Evolutionary conservation across 2,329 filamentous ascomycete species (phyloP), one percentile per base, ranked within the genome.

Genomic region (Pyricularia grisea): DNA sequence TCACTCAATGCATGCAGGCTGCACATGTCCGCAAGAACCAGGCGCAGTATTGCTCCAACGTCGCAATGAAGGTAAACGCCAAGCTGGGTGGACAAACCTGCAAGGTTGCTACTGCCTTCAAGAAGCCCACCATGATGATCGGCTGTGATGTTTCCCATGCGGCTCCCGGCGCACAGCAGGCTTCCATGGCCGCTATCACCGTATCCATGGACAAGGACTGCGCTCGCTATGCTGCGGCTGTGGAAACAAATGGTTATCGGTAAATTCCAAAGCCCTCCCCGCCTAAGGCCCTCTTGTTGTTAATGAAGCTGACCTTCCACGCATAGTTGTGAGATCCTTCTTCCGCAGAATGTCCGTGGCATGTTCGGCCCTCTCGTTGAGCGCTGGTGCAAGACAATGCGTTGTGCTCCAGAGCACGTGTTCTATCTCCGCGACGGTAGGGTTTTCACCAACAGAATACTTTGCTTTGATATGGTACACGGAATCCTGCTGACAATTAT

Each of bases 11-110:
- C 71, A 76, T 98, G n/a, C 89, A 93, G 72, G 81, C 83, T 2
- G 80, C 81, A 0, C 90, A 96, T 70, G 91, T 94, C 0, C 74
- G 81, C 55, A 90, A 90, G 76, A 87, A 86, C 20, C 87, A 91
- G 27, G 85, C 85, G 0, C 95, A 99, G 74, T 98, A 98, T 79
- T 90, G 92, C 74, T 95, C 92, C 0, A 99, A 99, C 71, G 93
- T 99, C 0, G 87, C 89, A 72, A 95, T 99, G 92, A 99, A 99
- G 81, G 88, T 99, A 72, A 98, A 99, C 74, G 91, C 92, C 3
- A 99, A 99, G 81, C 85, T 99, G 2, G 95, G 95, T 17, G 95
- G 95, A 6, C 85, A 87, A 0, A 97, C 93, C 0, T 89, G 79
- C 27, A 75, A 78, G 69, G 30, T 64, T 61, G 1, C 69, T 69